These are phyloP conservation scores for Usnea hakonensis DNA, from an alignment of 495 filamentous ascomycete genomes.

Conservation along the genomic window DNA sequence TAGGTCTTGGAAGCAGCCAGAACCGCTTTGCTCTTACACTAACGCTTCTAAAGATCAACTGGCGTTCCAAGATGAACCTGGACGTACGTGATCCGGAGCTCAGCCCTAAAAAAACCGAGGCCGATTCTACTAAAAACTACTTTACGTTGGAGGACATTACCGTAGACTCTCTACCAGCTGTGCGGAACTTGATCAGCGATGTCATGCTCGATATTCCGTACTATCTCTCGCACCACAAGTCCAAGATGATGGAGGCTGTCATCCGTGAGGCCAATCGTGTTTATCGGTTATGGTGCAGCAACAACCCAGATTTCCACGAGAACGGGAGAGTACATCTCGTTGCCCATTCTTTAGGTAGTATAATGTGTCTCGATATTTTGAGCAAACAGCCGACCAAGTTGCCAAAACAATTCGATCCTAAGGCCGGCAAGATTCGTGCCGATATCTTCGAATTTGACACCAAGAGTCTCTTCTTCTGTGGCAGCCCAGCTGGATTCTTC, in stretches of 20 bases:
- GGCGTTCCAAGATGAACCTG: conserved; percentile 77
- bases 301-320: conserved; percentile 79
- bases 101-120: conserved; percentile 31
- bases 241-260: conserved; percentile 85
- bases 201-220: conserved; percentile 98
- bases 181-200: conserved; percentile 85
- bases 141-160: conserved; percentile 87
- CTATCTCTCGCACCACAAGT: conserved; percentile 91
- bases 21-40: not conserved
- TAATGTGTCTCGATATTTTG: conserved; percentile 86
- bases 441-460: conserved; percentile 85
- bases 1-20: conserved; percentile 25
- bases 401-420: conserved; percentile 46
- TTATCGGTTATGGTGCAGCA: conserved; percentile 84
- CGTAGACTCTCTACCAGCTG: conserved; percentile 77
- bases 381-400: conserved; percentile 73
- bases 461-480: conserved; percentile 77
- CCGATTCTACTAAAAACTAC: conserved; percentile 48
- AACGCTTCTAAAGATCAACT: conserved; percentile 51
- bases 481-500: conserved; percentile 93
- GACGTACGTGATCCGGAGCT: conserved; percentile 59
- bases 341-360: conserved; percentile 87
- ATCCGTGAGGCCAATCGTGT: conserved; percentile 90
- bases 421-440: conserved; percentile 39
- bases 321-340: conserved; percentile 82